phyloP scores from a whole-genome alignment of 495 filamentous ascomycete species.

The Aspergillus incahuasiensis region DNA sequence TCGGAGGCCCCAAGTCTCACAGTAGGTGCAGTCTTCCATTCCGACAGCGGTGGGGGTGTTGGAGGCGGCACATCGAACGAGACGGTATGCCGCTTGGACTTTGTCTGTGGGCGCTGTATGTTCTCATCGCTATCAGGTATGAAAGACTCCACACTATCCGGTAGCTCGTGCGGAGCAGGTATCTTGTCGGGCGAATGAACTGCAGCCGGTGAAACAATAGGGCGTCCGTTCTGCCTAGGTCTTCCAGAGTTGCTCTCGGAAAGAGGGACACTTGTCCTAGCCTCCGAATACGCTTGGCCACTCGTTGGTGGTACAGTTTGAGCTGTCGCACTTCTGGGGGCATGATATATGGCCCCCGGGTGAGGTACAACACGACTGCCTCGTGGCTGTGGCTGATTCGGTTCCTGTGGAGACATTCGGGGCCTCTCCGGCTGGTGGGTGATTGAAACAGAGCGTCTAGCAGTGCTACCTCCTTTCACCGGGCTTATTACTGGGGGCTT shows the following conservation, averaged over 20 bases:
- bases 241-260: background rate
- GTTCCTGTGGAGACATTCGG: conserved; percentile 11
- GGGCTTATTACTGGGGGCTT: conserved; percentile 10
- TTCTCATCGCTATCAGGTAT: conserved; percentile 18
- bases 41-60: conserved; percentile 41
- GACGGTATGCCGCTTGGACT: conserved; percentile 38
- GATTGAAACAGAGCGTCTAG: conserved; percentile 30
- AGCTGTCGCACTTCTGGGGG: background rate
- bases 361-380: conserved; percentile 5
- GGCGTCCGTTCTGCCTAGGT: background rate
- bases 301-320: background rate
- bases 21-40: conserved; percentile 39
- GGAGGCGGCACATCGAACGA: conserved; percentile 48
- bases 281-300: background rate
- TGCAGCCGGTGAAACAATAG: background rate
- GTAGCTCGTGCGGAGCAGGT: conserved; percentile 10
- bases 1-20: conserved; percentile 33
- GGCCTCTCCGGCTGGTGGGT: conserved; percentile 17
- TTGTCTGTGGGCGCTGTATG: conserved; percentile 25
- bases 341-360: background rate
- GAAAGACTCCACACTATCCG: conserved; percentile 16
- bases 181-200: background rate
- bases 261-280: background rate
- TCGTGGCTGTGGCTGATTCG: conserved; percentile 14
- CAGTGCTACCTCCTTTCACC: conserved; percentile 23